Evolutionary conservation across 352 stramenopile genomes (phyloP).

Genomic region (Phytophthora cactorum): DNA sequence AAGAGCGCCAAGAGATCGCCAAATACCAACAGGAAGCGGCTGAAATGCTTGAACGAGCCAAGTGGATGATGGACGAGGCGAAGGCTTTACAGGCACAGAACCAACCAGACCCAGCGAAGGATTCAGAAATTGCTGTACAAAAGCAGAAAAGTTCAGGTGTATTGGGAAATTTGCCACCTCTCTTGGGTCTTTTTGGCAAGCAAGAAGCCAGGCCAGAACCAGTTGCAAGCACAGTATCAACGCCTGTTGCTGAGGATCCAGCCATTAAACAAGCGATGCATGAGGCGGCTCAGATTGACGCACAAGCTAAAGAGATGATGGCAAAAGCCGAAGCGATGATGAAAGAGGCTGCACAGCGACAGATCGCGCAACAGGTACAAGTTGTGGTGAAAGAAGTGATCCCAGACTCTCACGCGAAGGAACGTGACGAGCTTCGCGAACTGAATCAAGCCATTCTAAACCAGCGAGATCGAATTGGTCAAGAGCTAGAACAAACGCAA

Average conservation of each 20-base stretch:
- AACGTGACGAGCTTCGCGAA: constrained; percentile 67
- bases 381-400: constrained; percentile 85
- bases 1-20: constrained; percentile 71
- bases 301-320: constrained; percentile 82
- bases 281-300: constrained; percentile 62
- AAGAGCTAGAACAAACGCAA: constrained; percentile 78
- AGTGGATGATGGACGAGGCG: constrained; percentile 82
- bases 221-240: neutral
- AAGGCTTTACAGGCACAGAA: constrained; percentile 41
- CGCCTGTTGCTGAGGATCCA: constrained; percentile 27
- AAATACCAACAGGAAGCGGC: constrained; percentile 69
- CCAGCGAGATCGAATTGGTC: constrained; percentile 75
- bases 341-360: constrained; percentile 53
- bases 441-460: constrained; percentile 69
- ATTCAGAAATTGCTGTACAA: constrained; percentile 7
- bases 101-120: constrained; percentile 4
- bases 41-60: constrained; percentile 71
- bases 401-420: constrained; percentile 66
- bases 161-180: constrained; percentile 27
- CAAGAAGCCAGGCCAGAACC: constrained; percentile 16
- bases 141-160: constrained; percentile 27
- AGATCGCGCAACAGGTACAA: constrained; percentile 51
- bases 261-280: constrained; percentile 50
- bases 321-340: constrained; percentile 70
- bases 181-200: constrained; percentile 32